Evolutionary conservation across 2,329 filamentous ascomycete species (phyloP).

Genomic region (Nothopassalora personata): DNA sequence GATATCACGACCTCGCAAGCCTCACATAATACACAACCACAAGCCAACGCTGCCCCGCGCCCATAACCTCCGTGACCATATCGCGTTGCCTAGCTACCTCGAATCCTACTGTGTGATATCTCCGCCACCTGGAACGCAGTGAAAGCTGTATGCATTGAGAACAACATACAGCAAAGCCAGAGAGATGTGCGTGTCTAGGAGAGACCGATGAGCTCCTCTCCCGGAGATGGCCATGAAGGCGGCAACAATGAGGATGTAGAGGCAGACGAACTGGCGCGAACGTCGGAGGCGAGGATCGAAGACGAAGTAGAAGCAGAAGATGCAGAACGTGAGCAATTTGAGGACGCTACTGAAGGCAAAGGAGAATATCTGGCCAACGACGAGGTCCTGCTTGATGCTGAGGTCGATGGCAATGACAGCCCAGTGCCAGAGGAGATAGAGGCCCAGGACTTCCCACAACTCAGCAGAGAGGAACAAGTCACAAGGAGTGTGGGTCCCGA

Average conservation of each 20-base stretch:
- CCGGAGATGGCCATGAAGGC: slow-evolving; percentile 57
- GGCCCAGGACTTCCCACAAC: slow-evolving; percentile 23
- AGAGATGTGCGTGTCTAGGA: slow-evolving; percentile 50
- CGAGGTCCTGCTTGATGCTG: slow-evolving; percentile 9
- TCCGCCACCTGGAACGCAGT: background rate
- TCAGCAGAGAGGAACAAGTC: slow-evolving; percentile 9
- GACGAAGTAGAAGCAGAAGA: slow-evolving; percentile 10
- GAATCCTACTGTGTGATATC: background rate
- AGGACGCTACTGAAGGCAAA: background rate
- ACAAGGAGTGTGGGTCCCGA: background rate
- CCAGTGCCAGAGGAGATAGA: slow-evolving; percentile 9
- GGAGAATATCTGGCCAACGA: slow-evolving; percentile 13
- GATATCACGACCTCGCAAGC: background rate
- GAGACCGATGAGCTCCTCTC: slow-evolving; percentile 65
- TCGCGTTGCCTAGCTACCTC: background rate
- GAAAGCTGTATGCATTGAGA: background rate
- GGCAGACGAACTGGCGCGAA: slow-evolving; percentile 31
- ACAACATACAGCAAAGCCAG: slow-evolving; percentile 20
- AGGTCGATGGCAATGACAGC: background rate
- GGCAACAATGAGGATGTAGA: slow-evolving; percentile 52
- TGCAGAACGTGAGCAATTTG: slow-evolving; percentile 15
- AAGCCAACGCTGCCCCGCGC: background rate
- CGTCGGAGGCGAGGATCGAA: slow-evolving; percentile 20
- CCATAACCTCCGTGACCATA: background rate
- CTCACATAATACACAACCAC: background rate